These are phyloP conservation scores for Blastocystis sp. DNA, from an alignment of 352 stramenopile genomes.

Conservation along the genomic window DNA sequence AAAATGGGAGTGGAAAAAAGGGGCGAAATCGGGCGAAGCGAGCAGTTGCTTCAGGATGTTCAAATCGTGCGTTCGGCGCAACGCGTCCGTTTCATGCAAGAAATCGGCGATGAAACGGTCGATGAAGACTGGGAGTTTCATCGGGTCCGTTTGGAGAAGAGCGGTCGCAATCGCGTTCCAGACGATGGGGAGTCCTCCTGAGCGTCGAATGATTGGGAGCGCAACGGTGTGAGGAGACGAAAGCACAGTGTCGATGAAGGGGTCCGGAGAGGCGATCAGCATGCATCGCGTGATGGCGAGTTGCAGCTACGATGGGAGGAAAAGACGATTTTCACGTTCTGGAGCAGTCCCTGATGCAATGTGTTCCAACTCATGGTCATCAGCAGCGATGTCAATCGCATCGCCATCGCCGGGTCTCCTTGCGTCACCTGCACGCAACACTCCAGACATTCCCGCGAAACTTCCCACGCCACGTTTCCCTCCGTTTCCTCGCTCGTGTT, in stretches of 20 bases:
- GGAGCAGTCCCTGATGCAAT: neutral
- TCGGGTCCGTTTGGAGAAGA: neutral
- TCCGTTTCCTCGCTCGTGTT: neutral
- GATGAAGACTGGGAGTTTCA: too few relatives aligned
- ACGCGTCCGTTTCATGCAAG: too few relatives aligned
- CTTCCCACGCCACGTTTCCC: neutral
- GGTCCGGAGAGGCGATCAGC: too few relatives aligned
- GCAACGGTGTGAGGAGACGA: neutral
- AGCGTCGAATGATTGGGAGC: neutral
- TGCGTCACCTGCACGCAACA: too few relatives aligned
- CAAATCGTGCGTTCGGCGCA: neutral
- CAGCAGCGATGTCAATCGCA: neutral
- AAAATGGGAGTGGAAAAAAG: neutral
- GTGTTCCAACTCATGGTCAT: neutral
- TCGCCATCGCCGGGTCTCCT: too few relatives aligned
- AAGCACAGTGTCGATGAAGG: neutral
- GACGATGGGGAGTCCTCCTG: neutral
- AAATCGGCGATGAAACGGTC: too few relatives aligned
- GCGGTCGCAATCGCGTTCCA: neutral
- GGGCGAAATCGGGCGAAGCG: neutral
- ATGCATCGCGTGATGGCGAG: too few relatives aligned
- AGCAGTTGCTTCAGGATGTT: neutral
- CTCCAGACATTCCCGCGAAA: neutral
- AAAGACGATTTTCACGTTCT: neutral
- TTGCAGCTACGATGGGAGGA: too few relatives aligned